Evolutionary conservation across 345 rosid genomes (phyloP).

Genomic region (Eucalyptus grandis): DNA sequence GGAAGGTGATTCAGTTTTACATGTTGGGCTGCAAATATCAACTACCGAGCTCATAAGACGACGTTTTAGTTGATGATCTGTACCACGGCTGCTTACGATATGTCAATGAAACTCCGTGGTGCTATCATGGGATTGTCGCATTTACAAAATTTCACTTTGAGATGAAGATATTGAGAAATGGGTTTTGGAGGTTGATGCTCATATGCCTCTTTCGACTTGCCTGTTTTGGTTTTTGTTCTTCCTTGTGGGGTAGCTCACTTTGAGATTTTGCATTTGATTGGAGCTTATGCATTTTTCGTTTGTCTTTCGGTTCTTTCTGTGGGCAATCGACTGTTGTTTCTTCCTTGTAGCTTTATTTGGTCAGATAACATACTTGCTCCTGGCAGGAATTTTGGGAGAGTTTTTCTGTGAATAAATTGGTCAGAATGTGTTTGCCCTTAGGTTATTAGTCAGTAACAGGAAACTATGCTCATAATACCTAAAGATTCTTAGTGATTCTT

Average conservation of each 20-base stretch:
- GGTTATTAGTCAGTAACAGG: background rate
- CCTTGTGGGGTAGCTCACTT: background rate
- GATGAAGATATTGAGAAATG: background rate
- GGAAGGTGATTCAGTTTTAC: background rate
- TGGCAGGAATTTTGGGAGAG: background rate
- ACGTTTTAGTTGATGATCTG: background rate
- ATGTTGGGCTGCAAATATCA: background rate
- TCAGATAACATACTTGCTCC: background rate
- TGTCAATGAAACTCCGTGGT: background rate
- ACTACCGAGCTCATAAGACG: background rate
- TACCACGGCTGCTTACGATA: background rate
- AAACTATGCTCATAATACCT: background rate
- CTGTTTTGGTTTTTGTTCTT: background rate
- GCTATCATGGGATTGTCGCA: background rate
- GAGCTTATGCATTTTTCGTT: background rate
- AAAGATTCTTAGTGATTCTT: background rate
- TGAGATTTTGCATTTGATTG: background rate
- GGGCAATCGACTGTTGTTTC: background rate
- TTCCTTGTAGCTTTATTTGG: background rate
- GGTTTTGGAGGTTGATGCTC: background rate
- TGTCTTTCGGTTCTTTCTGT: background rate
- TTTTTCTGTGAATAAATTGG: background rate
- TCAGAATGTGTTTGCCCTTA: background rate
- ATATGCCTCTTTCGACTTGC: background rate
- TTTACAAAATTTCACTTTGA: background rate